phyloP scores from a whole-genome alignment of 2,329 filamentous ascomycete genomes.

The Trichoderma simmonsii region DNA sequence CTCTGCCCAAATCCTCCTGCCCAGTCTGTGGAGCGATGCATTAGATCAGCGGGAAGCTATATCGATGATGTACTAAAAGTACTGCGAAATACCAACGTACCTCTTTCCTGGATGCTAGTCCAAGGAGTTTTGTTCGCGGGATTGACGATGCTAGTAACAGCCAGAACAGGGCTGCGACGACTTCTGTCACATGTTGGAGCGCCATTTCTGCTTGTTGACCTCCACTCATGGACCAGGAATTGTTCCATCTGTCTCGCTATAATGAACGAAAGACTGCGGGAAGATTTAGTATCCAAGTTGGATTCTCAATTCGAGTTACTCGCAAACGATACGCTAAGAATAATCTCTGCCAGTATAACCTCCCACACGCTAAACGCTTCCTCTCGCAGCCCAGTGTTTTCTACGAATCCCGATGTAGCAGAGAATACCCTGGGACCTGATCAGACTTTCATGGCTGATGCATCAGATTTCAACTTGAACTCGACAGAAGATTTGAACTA shows the following conservation, averaged over 20 bases:
- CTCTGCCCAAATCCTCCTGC: not conserved
- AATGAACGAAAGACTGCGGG: not conserved
- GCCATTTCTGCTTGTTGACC: not conserved
- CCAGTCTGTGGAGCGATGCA: not conserved
- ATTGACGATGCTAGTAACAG: not conserved
- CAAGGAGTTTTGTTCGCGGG: not conserved
- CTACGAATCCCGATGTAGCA: not conserved
- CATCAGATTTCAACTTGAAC: not conserved
- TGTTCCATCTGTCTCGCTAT: not conserved
- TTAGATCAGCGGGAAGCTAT: not conserved
- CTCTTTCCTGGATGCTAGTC: not conserved
- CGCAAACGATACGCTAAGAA: not conserved
- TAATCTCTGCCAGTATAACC: not conserved
- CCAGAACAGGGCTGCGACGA: not conserved
- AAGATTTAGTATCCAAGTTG: not conserved
- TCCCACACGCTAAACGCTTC: not conserved
- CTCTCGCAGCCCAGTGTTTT: not conserved
- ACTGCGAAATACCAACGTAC: not conserved
- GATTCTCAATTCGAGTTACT: not conserved
- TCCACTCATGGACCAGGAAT: not conserved
- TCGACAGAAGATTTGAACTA: not conserved
- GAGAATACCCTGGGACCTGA: not conserved
- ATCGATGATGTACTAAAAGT: not conserved
- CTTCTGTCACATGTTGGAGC: not conserved
- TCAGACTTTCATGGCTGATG: not conserved